These are phyloP conservation scores for Fraxinus albicans DNA, from an alignment of 305 asterid genomes.

Conservation along the genomic window DNA sequence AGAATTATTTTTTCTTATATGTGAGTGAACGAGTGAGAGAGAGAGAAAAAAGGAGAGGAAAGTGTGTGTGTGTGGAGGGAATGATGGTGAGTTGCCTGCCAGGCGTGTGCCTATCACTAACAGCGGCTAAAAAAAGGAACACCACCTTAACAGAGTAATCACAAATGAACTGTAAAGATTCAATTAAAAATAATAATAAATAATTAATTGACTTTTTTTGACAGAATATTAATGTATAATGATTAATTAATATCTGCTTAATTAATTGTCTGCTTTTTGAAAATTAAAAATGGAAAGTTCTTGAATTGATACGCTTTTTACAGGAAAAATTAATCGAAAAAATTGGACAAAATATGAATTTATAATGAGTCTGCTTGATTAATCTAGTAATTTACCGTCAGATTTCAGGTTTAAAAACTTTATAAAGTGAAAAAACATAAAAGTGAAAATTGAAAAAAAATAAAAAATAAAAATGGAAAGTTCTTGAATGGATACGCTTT, in stretches of 20 bases:
- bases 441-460: neutral
- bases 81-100: slow-evolving; percentile 67
- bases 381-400: neutral
- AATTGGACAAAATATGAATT: neutral
- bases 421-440: neutral
- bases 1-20: slow-evolving; percentile 17
- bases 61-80: slow-evolving; percentile 36
- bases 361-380: neutral
- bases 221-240: neutral
- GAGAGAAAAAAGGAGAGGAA: neutral
- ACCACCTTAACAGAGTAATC: slow-evolving; percentile 35
- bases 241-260: neutral
- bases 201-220: neutral
- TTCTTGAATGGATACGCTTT: neutral
- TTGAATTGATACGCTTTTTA: neutral
- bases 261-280: neutral
- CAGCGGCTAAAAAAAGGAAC: slow-evolving; percentile 44
- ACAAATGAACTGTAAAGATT: slow-evolving; percentile 62
- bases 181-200: neutral
- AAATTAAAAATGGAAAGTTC: neutral
- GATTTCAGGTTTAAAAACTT: neutral
- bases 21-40: slow-evolving; percentile 14
- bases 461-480: neutral
- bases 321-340: neutral
- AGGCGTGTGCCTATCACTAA: slow-evolving; percentile 65